Evolutionary conservation across 306 rosid genomes (phyloP), one percentile per base, ranked within the genome.

Genomic region (Cicer yamashitae): DNA sequence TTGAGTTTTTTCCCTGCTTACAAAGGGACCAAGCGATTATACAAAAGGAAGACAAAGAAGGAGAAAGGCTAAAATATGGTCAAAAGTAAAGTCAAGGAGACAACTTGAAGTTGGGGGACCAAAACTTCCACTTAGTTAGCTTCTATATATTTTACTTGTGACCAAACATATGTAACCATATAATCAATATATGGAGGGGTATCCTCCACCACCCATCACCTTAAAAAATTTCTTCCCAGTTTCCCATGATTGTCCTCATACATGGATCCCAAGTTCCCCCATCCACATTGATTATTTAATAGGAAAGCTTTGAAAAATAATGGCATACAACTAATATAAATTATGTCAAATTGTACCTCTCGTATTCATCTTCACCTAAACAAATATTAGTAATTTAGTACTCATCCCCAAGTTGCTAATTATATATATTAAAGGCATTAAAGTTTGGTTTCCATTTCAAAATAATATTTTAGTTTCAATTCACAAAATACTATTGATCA

Each of bases 191-290:
- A 53, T 0, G 75, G 76, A 76, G 0, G 69, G 70, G 74, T 58
- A 79, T 75, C 81, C 79, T 77, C 81, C 81, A 77, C 73, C 72
- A 75, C 74, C 85, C 79, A 75, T 66, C 18, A 57, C 57, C 63
- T 57, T 38, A 70, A 76, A 67, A 82, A n/a, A 61, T 44, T 73
- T 56, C 70, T 69, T 79, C 72, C 66, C 87, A 67, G 76, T 81
- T 83, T 74, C 87, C 85, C 86, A 87, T 85, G 80, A 86, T 78
- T 87, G 88, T 82, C 84, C 56, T 84, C 90, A 85, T 60, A 60
- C 90, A 84, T 85, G 91, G 88, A 81, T 76, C 78, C 77, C 81
- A 81, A 76, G 66, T 64, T 71, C 72, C 70, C 70, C 75, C 45
- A 60, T 44, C 79, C 72, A 77, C 46, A 56, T 20, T 72, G 48